Evolutionary conservation across 73 alveolate species (phyloP).

Genomic region (Tetrahymena malaccensis): DNA sequence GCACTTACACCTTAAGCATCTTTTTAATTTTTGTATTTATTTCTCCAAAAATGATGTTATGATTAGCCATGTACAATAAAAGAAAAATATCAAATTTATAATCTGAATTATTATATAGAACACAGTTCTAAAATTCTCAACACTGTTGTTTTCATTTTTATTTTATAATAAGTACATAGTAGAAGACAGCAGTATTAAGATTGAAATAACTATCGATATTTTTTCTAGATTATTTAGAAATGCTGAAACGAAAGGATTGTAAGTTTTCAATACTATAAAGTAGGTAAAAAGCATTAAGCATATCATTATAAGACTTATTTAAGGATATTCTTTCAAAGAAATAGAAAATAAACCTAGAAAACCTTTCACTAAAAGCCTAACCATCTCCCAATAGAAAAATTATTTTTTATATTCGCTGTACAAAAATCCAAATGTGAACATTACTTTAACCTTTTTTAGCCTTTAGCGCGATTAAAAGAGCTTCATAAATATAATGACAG

Average conservation of each 20-base stretch:
- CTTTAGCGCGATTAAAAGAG: neutral
- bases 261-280: no score
- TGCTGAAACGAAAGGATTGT: no score
- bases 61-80: neutral
- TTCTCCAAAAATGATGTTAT: neutral
- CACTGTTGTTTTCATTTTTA: neutral
- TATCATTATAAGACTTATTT: no score
- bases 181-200: neutral
- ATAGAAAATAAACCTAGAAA: neutral
- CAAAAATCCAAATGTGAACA: neutral
- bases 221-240: no score
- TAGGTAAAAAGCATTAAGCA: no score
- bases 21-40: neutral
- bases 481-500: neutral
- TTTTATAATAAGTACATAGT: neutral
- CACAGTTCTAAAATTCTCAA: neutral
- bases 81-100: neutral
- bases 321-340: no score
- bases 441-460: neutral
- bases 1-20: neutral
- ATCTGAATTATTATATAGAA: neutral
- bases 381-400: neutral
- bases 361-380: neutral
- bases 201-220: neutral
- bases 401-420: neutral